Evolutionary conservation across 805 yeast species (phyloP), one percentile per base, ranked within the genome.

Genomic region (Wickerhamomyces kurtzmanii): DNA sequence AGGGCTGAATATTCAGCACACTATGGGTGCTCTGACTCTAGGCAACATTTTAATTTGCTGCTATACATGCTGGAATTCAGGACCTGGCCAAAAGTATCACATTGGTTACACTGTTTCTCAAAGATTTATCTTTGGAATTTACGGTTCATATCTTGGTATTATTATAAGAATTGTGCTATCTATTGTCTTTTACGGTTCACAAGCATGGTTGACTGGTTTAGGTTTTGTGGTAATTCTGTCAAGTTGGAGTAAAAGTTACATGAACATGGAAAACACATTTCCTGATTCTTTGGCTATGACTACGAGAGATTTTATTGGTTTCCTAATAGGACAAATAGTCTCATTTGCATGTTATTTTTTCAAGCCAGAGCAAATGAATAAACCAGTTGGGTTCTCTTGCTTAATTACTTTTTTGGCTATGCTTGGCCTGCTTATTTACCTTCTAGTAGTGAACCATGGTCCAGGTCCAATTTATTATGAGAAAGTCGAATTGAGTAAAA

Each of bases 71-170:
- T 43, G 57, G 9, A 65, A 64, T 33, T 67, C 70, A 19, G 56
- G 59, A 43, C 62, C 59, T 11, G 75, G 75, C 19, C 57, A 63
- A 6, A 53, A 55, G 14, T 68, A 59, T 45, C 73, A 66, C 41
- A 53, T 69, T 23, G 72, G 74, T 1, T 69, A 55, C 36, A 59
- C 74, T 3, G 54, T 68, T 8, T 53, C 53, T 28, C 50, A 57
- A 15, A 45, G 75, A 27, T 53, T 57, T 26, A 47, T 62, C 1
- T 68, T 62, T 48, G 75, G 76, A 8, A 50, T 65, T 20, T 45
- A 53, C 32, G 71, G 73, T 3, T 55, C 66, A 5, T 52, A 45
- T 24, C 30, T 67, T 16, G 67, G 65, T n/a, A 49, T 70, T 19
- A 32, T 55, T 8, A 58, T 60, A 32, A 50, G 75, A 42, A 53